Evolutionary conservation across 352 stramenopile species (phyloP).

Genomic region (Pythium periplocum): DNA sequence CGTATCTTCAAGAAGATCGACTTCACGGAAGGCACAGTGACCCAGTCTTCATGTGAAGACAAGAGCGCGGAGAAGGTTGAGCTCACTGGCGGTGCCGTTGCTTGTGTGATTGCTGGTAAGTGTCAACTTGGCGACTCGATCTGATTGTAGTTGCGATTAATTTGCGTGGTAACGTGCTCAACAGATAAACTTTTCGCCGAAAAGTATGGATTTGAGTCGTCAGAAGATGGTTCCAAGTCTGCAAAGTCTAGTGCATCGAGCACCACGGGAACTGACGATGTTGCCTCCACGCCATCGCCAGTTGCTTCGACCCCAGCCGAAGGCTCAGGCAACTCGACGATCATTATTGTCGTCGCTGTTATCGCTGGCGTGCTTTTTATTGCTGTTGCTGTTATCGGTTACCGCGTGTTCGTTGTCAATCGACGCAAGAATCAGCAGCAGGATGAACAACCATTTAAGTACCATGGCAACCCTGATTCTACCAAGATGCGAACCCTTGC

Average conservation of each 20-base stretch:
- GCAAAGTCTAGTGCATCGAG: background rate
- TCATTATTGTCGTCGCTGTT: constrained; percentile 5
- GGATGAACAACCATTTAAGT: background rate
- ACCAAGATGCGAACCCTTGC: constrained; percentile 5
- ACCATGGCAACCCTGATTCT: background rate
- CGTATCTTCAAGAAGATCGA: constrained; percentile 1
- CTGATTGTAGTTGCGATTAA: background rate
- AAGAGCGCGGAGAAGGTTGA: background rate
- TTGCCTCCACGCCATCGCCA: background rate
- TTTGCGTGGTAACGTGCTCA: background rate
- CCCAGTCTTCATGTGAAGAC: background rate
- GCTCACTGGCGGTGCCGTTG: background rate
- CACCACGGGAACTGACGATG: background rate
- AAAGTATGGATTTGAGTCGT: background rate
- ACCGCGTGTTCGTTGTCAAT: background rate
- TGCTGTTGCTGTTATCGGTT: background rate
- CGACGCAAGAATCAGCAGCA: background rate
- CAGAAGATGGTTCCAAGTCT: background rate
- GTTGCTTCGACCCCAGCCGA: background rate
- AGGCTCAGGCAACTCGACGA: background rate
- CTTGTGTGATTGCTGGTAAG: constrained; percentile 2
- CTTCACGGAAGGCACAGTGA: background rate
- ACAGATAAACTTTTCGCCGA: background rate
- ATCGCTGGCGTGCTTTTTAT: background rate
- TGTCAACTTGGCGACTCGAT: background rate